These are phyloP conservation scores for Anthoceros angustus DNA, from an alignment of 225 moss, liverwort and hornwort genomes.

Conservation along the genomic window DNA sequence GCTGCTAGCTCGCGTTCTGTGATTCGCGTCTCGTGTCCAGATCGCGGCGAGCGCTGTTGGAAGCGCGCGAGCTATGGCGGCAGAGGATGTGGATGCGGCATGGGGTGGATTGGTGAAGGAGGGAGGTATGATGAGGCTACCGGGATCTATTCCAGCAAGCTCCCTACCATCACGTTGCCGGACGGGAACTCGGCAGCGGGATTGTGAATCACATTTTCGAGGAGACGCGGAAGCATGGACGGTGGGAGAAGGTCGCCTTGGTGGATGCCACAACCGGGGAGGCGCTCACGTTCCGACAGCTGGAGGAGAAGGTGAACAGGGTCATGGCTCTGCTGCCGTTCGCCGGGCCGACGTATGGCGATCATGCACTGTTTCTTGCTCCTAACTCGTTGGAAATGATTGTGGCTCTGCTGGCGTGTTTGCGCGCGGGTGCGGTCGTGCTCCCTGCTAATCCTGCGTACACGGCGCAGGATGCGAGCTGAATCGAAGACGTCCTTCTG, in stretches of 20 bases:
- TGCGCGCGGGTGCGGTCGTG: conserved; percentile 17
- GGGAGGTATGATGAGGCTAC: background rate
- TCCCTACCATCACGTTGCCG: background rate
- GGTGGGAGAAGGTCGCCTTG: conserved; percentile 12
- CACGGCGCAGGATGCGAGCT: conserved; percentile 11
- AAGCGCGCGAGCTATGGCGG: too few species aligned
- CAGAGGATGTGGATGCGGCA: too few species aligned
- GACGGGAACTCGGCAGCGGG: background rate
- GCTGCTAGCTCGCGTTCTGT: too few species aligned
- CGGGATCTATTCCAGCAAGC: background rate
- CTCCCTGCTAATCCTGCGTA: conserved; percentile 15
- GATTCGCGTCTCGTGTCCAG: too few species aligned
- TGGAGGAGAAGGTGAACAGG: conserved; percentile 10
- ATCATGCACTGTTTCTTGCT: conserved; percentile 18
- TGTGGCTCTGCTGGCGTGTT: conserved; percentile 8
- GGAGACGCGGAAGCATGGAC: background rate
- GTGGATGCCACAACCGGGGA: conserved; percentile 14
- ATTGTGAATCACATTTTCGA: background rate
- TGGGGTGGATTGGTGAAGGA: too few species aligned
- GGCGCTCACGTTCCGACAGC: conserved; percentile 15
- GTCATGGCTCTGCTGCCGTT: conserved; percentile 20
- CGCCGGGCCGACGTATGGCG: conserved; percentile 21
- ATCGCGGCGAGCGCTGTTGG: too few species aligned
- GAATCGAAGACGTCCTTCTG: conserved; percentile 22
- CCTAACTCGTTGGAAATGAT: conserved; percentile 22